Percentiles rank a stretch among this genome's conserved stretches.
phyloP scores from a whole-genome alignment of 2,329 filamentous ascomycete genomes.

The Macroventuria anomochaeta region DNA sequence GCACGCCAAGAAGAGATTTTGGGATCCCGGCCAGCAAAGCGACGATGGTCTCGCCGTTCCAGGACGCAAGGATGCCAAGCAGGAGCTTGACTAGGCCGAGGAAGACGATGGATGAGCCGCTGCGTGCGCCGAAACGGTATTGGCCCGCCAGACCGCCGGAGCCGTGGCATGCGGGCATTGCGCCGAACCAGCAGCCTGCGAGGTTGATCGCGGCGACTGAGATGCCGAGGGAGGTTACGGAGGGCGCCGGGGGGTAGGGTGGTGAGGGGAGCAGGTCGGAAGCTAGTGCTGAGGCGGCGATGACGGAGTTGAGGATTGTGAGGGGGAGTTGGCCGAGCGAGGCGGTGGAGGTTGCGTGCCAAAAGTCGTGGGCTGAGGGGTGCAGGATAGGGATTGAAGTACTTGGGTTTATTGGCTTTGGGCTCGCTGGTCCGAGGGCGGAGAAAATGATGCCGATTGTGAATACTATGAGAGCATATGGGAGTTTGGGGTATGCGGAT shows the following conservation, averaged over 20 bases:
- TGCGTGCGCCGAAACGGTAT: slow-evolving; percentile 88
- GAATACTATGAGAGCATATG: slow-evolving; percentile 80
- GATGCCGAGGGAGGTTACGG: slow-evolving; percentile 77
- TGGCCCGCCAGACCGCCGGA: slow-evolving; percentile 90
- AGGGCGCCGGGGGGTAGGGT: slow-evolving; percentile 63
- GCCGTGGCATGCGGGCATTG: slow-evolving; percentile 95
- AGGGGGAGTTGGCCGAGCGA: slow-evolving; percentile 87
- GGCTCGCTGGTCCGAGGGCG: slow-evolving; percentile 46
- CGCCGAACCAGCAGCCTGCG: slow-evolving; percentile 85
- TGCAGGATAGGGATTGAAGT: slow-evolving; percentile 55
- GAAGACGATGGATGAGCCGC: slow-evolving; percentile 80
- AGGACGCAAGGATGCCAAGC: slow-evolving; percentile 65
- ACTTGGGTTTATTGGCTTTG: slow-evolving; percentile 55
- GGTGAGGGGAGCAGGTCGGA: slow-evolving; percentile 76
- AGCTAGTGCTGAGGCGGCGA: slow-evolving; percentile 83
- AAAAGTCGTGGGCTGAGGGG: slow-evolving; percentile 59
- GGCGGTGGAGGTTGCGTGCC: slow-evolving; percentile 65
- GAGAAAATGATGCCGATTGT: slow-evolving; percentile 72
- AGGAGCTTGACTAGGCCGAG: slow-evolving; percentile 78
- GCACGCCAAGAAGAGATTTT: slow-evolving; percentile 76
- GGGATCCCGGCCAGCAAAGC: slow-evolving; percentile 76
- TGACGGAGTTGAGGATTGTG: slow-evolving; percentile 89
- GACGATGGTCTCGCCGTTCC: slow-evolving; percentile 77
- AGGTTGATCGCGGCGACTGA: slow-evolving; percentile 88
- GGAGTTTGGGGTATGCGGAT: slow-evolving; percentile 69